phyloP scores from a whole-genome alignment of 1,284 basidiomycete genomes.

The Leccinum solheimii region DNA sequence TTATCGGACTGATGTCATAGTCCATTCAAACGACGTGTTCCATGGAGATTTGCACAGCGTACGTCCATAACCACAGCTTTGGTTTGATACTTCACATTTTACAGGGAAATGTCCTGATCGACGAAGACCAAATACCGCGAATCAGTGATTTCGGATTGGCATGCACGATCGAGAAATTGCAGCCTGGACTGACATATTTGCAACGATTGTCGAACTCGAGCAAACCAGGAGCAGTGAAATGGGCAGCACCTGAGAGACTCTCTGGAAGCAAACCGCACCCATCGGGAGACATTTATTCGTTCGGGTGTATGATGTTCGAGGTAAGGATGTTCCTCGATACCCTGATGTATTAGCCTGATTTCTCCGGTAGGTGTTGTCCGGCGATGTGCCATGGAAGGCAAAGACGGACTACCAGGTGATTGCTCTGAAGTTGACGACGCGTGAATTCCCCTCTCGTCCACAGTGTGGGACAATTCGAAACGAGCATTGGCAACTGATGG shows the following conservation, averaged over 20 bases:
- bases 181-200: not conserved
- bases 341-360: not conserved
- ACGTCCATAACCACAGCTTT: not conserved
- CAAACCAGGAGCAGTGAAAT: too few species aligned
- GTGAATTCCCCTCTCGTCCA: not conserved
- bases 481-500: not conserved
- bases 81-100: not conserved
- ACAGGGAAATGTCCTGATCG: not conserved
- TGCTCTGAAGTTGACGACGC: slow-evolving; percentile 1
- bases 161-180: not conserved
- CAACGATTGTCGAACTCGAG: not conserved
- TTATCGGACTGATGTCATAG: not conserved
- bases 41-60: not conserved
- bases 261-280: too few species aligned
- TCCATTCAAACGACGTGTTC: not conserved
- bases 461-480: too few species aligned
- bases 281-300: too few species aligned
- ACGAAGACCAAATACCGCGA: not conserved
- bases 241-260: too few species aligned
- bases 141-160: not conserved
- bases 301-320: not conserved
- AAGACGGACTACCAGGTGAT: not conserved
- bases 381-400: slow-evolving; percentile 16
- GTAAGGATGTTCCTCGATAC: not conserved
- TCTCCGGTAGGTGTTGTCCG: slow-evolving; percentile 8